Percentiles rank a stretch among this genome's conserved stretches.
These are phyloP conservation scores for Melaleuca alternifolia DNA, from an alignment of 345 rosid species.

Conservation along the genomic window DNA sequence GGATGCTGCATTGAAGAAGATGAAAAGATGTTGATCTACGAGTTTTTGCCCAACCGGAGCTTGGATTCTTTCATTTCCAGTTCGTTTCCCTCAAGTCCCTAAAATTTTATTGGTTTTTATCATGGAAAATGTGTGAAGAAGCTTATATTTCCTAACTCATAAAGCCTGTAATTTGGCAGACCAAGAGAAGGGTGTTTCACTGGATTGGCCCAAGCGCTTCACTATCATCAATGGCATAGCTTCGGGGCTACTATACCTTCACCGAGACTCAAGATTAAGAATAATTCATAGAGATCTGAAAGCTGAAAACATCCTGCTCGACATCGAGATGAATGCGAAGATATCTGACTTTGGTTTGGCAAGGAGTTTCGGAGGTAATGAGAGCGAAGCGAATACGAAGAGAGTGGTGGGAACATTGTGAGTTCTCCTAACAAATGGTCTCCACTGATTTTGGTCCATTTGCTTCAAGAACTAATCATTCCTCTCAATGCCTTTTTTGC, in stretches of 20 bases:
- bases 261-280: constrained; percentile 18
- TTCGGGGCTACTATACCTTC: constrained; percentile 4
- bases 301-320: neutral
- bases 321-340: neutral
- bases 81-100: neutral
- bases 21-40: neutral
- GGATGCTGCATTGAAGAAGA: neutral
- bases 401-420: neutral
- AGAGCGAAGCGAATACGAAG: neutral
- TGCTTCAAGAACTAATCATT: neutral
- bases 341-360: neutral
- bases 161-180: neutral
- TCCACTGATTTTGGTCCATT: neutral
- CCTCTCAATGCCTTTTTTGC: neutral
- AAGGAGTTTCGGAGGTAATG: neutral
- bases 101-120: neutral
- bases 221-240: neutral
- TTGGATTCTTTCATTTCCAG: neutral
- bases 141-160: neutral
- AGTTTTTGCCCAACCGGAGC: constrained; percentile 1
- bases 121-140: neutral
- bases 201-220: neutral
- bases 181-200: neutral
- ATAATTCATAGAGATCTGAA: constrained; percentile 2
- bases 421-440: neutral